These are phyloP conservation scores for Kwoniella dejecticola DNA, from an alignment of 768 basidiomycete genomes.

Conservation along the genomic window DNA sequence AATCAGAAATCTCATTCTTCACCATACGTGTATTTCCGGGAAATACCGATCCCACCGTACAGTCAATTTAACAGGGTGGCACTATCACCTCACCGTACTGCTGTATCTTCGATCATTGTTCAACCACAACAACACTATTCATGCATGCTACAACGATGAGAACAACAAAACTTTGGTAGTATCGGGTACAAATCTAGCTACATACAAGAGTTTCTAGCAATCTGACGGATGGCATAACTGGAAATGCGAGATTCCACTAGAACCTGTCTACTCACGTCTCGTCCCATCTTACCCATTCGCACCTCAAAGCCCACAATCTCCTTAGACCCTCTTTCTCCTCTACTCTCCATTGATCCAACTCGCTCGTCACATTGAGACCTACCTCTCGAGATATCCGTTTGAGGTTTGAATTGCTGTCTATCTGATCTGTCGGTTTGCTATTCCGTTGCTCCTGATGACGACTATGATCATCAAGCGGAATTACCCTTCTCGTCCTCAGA, in stretches of 20 bases:
- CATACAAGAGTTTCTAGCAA: no score
- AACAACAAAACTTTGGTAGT: constrained; percentile 1
- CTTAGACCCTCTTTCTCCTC: constrained; percentile 29
- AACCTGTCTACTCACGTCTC: neutral
- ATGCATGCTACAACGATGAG: constrained; percentile 3
- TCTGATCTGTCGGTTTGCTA: no score
- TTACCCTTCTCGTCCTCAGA: neutral
- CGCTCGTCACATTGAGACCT: neutral
- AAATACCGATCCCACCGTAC: constrained; percentile 12
- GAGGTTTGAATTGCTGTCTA: no score
- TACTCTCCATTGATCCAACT: constrained; percentile 15
- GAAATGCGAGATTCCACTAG: no score
- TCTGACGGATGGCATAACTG: no score
- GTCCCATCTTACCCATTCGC: constrained; percentile 33
- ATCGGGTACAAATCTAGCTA: no score
- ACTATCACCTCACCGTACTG: neutral
- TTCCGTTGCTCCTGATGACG: no score
- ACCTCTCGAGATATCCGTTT: no score
- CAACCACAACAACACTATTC: no score
- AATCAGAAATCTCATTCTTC: neutral
- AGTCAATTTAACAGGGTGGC: neutral
- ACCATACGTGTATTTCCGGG: constrained; percentile 11
- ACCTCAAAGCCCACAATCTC: constrained; percentile 24
- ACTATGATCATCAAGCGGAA: no score
- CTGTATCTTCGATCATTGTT: no score